Conservation (phyloP, 1,284 basidiomycete species). For the Marasmius tenuissimus region DNA sequence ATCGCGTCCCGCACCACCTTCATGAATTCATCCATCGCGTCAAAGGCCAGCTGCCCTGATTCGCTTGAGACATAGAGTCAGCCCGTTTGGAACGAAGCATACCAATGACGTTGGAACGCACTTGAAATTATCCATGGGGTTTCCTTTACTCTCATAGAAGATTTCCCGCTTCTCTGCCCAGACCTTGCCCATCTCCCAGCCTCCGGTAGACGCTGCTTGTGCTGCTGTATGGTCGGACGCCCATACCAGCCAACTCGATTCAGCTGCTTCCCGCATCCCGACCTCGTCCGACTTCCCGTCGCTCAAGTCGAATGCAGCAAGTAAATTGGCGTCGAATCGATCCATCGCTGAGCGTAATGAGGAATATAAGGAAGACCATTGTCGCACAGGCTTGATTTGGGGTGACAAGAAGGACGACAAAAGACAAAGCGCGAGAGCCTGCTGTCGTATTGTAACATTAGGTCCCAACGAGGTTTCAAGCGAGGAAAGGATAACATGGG, state of each 20-base stretch:
- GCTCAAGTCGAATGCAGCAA: slow-evolving; percentile 83
- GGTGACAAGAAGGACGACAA: slow-evolving; percentile 75
- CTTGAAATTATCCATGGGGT: slow-evolving; percentile 83
- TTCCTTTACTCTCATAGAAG: slow-evolving; percentile 87
- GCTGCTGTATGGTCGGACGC: slow-evolving; percentile 27
- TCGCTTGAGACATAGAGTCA: slow-evolving; percentile 28
- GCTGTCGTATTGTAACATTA: slow-evolving; percentile 40
- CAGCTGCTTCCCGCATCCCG: slow-evolving; percentile 78
- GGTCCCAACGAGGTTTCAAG: slow-evolving; percentile 40
- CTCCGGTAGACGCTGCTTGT: slow-evolving; percentile 26
- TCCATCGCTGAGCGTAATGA: slow-evolving; percentile 81
- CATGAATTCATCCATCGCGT: slow-evolving; percentile 93
- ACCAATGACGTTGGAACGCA: slow-evolving; percentile 38
- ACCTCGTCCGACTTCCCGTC: slow-evolving; percentile 71
- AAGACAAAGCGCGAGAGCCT: slow-evolving; percentile 66
- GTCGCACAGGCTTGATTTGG: slow-evolving; percentile 62
- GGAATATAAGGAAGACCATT: slow-evolving; percentile 61
- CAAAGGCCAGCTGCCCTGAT: slow-evolving; percentile 74
- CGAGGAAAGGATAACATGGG: slow-evolving; percentile 55
- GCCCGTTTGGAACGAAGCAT: slow-evolving; percentile 8
- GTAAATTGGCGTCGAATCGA: slow-evolving; percentile 81
- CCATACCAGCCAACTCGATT: slow-evolving; percentile 85
- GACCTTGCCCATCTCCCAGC: slow-evolving; percentile 90
- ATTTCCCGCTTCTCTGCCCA: slow-evolving; percentile 95
- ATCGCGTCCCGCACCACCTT: slow-evolving; percentile 65